Evolutionary conservation across 2,329 filamentous ascomycete genomes (phyloP), one percentile per base, ranked within the genome.

Genomic region (Alternaria viburni): DNA sequence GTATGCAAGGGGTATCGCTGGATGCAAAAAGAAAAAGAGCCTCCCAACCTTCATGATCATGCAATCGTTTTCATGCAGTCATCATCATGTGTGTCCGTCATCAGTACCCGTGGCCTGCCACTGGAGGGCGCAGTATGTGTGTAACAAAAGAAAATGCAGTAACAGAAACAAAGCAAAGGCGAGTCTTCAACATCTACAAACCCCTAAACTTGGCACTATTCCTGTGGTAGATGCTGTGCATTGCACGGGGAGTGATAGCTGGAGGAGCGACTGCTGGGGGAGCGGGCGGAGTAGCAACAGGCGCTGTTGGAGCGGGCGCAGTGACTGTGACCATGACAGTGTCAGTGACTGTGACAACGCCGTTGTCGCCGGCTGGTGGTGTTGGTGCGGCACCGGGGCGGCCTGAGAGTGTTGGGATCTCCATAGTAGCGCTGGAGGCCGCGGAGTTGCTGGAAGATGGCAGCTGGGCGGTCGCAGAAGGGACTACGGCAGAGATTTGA

Each of bases 321-420:
- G 76, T 79, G 43, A 78, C 67, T 9, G 76, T 77, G 47, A 76
- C 56, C 43, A 59, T 61, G 32, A 73, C 65, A 2, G 71, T 76
- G 26, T 76, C 70, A 0, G 72, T 78, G 46, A 77, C 64, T 1
- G 69, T 73, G 49, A 70, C 60, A 9, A 74, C 61, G 26, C 47
- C 61, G n/a, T 50, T 51, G 26, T 61, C 57, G 28, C 45, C 60
- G 5, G 67, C 47, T 3, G 36, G 23, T 11, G 61, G 59, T 28
- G 66, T 59, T 12, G 70, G 65, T 8, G 58, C 30, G 21, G 56
- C 45, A n/a, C 67, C 65, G 13, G 73, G 67, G 10, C 66, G 68
- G 1, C 50, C 50, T 2, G 67, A 68, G 21, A 71, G 61, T 2
- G 66, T 69, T 3, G 73, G 72, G n/a, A 70, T 69, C 7, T 54